Evolutionary conservation across 73 alveolate species (phyloP).

Genomic region (Paraurostyla sp.): DNA sequence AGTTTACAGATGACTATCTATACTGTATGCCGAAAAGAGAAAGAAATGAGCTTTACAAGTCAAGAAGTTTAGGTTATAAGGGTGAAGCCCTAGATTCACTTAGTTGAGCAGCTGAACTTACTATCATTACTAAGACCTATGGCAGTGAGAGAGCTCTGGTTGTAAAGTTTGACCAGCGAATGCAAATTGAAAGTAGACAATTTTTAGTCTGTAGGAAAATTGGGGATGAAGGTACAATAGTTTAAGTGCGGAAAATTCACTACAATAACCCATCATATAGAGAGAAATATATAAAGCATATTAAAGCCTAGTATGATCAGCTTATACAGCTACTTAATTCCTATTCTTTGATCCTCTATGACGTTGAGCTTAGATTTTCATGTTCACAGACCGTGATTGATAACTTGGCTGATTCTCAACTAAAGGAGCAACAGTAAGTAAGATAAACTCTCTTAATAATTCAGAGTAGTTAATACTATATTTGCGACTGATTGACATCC

Average conservation of each 20-base stretch:
- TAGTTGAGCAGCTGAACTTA: constrained; percentile 32
- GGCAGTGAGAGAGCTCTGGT: neutral
- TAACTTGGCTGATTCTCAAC: neutral
- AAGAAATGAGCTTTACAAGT: constrained; percentile 23
- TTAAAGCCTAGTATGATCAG: neutral
- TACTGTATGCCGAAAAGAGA: constrained; percentile 30
- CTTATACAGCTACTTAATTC: neutral
- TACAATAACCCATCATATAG: neutral
- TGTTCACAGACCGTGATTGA: neutral
- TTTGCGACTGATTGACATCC: neutral
- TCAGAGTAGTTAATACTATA: constrained; percentile 21
- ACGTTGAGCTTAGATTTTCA: constrained; percentile 11
- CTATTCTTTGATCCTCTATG: constrained; percentile 28
- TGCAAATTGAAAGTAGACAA: neutral
- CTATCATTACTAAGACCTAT: neutral
- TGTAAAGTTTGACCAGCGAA: neutral
- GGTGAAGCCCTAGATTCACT: constrained; percentile 63
- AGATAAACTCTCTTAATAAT: neutral
- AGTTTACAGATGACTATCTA: constrained; percentile 1
- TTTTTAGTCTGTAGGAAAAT: neutral
- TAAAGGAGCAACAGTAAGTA: neutral
- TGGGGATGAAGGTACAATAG: constrained; percentile 41
- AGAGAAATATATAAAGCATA: constrained; percentile 21
- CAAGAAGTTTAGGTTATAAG: constrained; percentile 50
- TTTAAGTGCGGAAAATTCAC: constrained; percentile 47